phyloP scores from a whole-genome alignment of 2,329 filamentous ascomycete species.

The Colletotrichum shisoi region DNA sequence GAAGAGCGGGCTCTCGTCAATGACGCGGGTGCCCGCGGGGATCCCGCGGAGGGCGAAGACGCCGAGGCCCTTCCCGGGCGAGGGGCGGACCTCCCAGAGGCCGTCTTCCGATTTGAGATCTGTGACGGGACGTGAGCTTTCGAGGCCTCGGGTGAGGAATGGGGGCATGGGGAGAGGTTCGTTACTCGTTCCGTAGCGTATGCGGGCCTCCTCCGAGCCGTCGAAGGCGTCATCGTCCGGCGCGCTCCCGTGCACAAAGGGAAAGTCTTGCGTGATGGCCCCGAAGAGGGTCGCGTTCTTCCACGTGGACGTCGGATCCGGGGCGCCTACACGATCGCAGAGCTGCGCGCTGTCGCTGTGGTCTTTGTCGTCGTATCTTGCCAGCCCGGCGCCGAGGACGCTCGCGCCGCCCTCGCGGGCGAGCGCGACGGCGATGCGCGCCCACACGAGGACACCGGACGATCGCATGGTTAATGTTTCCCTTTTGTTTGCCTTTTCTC shows the following conservation, averaged over 20 bases:
- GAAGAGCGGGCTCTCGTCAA: slow-evolving; percentile 51
- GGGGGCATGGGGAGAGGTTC: neutral
- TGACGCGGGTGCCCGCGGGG: slow-evolving; percentile 49
- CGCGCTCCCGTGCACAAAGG: slow-evolving; percentile 10
- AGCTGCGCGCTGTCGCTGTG: slow-evolving; percentile 4
- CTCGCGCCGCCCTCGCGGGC: slow-evolving; percentile 18
- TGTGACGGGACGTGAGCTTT: slow-evolving; percentile 10
- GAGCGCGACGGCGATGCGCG: slow-evolving; percentile 15
- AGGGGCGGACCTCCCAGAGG: slow-evolving; percentile 44
- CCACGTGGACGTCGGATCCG: neutral
- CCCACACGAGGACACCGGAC: slow-evolving; percentile 26
- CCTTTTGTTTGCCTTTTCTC: neutral
- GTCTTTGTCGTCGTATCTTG: neutral
- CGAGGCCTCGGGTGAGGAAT: neutral
- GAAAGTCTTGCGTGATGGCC: neutral
- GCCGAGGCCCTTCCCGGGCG: slow-evolving; percentile 52
- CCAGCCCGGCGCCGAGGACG: neutral
- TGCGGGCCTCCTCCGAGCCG: slow-evolving; percentile 26
- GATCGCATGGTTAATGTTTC: slow-evolving; percentile 23
- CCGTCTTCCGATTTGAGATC: slow-evolving; percentile 32
- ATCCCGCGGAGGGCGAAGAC: slow-evolving; percentile 51
- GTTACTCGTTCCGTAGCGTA: slow-evolving; percentile 29
- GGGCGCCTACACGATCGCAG: slow-evolving; percentile 11
- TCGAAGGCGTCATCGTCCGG: slow-evolving; percentile 23
- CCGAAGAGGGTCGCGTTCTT: slow-evolving; percentile 4